A percentile compares a stretch with the other conserved stretches of the same genome.
These are phyloP conservation scores for Microcos paniculata DNA, from an alignment of 345 rosid species.

Conservation along the genomic window DNA sequence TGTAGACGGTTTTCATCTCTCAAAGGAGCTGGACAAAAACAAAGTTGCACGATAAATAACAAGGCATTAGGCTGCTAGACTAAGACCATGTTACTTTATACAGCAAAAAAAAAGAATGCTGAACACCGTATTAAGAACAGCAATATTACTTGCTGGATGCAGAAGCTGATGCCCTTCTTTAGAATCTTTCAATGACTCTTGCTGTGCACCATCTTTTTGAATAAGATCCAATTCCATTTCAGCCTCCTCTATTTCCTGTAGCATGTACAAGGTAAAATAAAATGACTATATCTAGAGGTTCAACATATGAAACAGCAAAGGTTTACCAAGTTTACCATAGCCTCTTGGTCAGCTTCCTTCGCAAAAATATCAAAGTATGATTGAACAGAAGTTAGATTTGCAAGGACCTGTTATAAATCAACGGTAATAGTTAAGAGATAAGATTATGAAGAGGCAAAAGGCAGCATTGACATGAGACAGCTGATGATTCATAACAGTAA, in stretches of 20 bases:
- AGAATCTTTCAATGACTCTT: slow-evolving; percentile 33
- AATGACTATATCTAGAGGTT: neutral
- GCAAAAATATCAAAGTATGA: slow-evolving; percentile 67
- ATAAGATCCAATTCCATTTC: slow-evolving; percentile 67
- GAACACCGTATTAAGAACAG: neutral
- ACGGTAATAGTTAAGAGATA: slow-evolving; percentile 1
- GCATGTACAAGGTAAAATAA: slow-evolving; percentile 17
- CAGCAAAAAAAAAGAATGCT: neutral
- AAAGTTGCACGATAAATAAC: neutral
- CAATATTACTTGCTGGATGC: slow-evolving; percentile 33
- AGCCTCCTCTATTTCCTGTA: slow-evolving; percentile 74
- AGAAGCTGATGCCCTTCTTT: slow-evolving; percentile 33
- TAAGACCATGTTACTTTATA: neutral
- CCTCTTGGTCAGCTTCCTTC: slow-evolving; percentile 43
- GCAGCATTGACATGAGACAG: neutral
- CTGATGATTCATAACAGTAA: neutral
- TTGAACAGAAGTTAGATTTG: slow-evolving; percentile 65
- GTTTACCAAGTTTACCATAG: slow-evolving; percentile 41
- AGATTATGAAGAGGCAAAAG: neutral
- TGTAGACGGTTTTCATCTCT: slow-evolving; percentile 55
- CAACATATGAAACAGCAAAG: slow-evolving; percentile 10
- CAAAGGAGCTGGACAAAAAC: slow-evolving; percentile 40
- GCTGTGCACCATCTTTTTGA: slow-evolving; percentile 39
- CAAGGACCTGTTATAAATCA: slow-evolving; percentile 48
- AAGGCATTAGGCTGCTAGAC: neutral